These are phyloP conservation scores for Exophiala xenobiotica DNA, from an alignment of 2,329 filamentous ascomycete genomes.

Conservation along the genomic window DNA sequence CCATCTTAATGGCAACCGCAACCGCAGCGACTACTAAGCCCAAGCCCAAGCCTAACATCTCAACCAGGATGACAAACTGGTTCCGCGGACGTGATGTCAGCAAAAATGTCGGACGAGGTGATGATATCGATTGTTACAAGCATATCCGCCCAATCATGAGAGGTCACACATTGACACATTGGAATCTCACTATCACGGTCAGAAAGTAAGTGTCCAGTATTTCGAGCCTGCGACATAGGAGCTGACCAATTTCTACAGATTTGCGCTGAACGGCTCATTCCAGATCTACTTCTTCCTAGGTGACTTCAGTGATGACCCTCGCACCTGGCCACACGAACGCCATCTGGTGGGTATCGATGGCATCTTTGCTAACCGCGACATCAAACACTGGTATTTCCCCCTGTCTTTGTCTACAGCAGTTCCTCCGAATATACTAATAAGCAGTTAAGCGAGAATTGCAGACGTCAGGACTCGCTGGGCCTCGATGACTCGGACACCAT, in stretches of 20 bases:
- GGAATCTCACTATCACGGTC: background rate
- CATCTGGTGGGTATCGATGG: background rate
- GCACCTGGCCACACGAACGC: background rate
- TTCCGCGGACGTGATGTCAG: background rate
- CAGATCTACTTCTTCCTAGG: slow-evolving; percentile 1
- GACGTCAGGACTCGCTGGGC: background rate
- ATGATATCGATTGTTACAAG: background rate
- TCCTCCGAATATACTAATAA: background rate
- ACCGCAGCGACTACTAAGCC: background rate
- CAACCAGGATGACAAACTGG: background rate
- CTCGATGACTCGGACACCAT: background rate
- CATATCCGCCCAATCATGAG: background rate
- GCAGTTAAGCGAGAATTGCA: background rate
- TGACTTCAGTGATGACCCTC: background rate
- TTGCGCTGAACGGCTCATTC: background rate
- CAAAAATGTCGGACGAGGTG: background rate
- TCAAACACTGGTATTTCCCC: background rate
- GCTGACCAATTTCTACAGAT: background rate
- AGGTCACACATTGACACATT: background rate
- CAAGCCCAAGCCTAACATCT: background rate
- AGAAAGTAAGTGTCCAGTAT: background rate
- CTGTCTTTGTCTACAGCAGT: background rate
- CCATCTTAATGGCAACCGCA: background rate
- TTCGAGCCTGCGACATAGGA: background rate
- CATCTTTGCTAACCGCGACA: background rate